Evolutionary conservation across 257 asterid species (phyloP).

Genomic region (Ilex asprella): DNA sequence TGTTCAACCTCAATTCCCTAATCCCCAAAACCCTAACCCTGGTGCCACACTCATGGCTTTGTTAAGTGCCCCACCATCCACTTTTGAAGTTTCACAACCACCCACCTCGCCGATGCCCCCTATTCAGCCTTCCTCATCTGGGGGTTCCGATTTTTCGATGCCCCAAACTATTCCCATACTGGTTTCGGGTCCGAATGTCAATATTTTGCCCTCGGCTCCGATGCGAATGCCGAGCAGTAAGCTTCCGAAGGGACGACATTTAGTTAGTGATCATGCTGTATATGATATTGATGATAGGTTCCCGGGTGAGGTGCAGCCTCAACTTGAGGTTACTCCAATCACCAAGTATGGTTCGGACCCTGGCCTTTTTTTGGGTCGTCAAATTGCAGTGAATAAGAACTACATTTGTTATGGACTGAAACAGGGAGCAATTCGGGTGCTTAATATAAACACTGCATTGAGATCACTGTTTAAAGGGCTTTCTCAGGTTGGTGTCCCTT

Average conservation of each 20-base stretch:
- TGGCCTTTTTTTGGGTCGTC: not conserved
- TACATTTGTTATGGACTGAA: not conserved
- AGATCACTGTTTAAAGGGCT: slow-evolving; percentile 1
- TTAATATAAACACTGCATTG: slow-evolving; percentile 1
- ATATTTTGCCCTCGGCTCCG: not conserved
- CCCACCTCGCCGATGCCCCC: not conserved
- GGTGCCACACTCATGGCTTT: slow-evolving; percentile 3
- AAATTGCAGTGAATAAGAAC: slow-evolving; percentile 1
- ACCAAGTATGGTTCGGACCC: slow-evolving; percentile 4
- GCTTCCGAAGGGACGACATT: not conserved
- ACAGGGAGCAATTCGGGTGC: not conserved
- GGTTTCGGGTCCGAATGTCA: not conserved
- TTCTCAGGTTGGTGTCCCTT: not conserved
- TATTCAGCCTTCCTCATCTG: not conserved
- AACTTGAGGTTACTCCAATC: not conserved
- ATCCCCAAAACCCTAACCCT: not conserved
- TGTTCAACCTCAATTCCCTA: not conserved
- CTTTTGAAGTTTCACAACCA: not conserved
- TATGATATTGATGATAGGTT: not conserved
- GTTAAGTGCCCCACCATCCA: not conserved
- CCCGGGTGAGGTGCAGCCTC: slow-evolving; percentile 4
- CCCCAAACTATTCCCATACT: not conserved
- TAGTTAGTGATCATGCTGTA: not conserved
- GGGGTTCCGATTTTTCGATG: not conserved
- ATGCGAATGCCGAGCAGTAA: not conserved